Evolutionary conservation across 768 basidiomycete species (phyloP), one percentile per base, ranked within the genome.

Genomic region (Paxillus rubicundulus): DNA sequence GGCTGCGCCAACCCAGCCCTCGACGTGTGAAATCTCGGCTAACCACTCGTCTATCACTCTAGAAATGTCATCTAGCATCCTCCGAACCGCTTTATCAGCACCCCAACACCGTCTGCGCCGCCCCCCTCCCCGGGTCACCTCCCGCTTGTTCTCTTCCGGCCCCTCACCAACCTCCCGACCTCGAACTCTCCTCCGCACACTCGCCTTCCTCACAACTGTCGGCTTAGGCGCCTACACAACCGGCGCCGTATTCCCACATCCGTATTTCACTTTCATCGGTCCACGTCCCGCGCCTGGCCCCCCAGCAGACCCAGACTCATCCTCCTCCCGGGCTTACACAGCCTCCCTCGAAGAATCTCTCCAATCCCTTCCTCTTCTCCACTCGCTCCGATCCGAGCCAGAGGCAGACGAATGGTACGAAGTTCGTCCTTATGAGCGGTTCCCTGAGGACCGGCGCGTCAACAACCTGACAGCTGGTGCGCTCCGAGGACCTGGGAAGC

Each of bases 381-480:
- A 72, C 21, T 62, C 75, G 30, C 76, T 83, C 30, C 75, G 89
- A 37, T 55, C 65, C 13, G 67, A 73, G 32, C 69, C 72, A 3
- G 82, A 84, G 50, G 72, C 78, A 1, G 69, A 74, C 27, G 77
- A 80, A 36, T 90, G 87, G 87, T 90, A 91, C 61, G 89, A 88
- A 67, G 74, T 77, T 18, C 81, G 92, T 45, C 92, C 92, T 36
- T 93, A 90, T 66, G 68, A 71, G 12, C 71, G 76, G 16, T 81
- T 84, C 24, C 85, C 92, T 0, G 86, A 86, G 53, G 84, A 87
- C 51, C 74, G 83, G 49, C 77, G 86, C 1, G 86, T 86, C 49
- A 93, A 99, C 70, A 88, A 82, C 55, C 74, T 99, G 45, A 89
- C 92, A 0, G 84, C 86, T 2, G 93, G 92, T 4, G 79, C 92